phyloP scores from a whole-genome alignment of 2,329 filamentous ascomycete genomes.

The Aspergillus thermomutatus region DNA sequence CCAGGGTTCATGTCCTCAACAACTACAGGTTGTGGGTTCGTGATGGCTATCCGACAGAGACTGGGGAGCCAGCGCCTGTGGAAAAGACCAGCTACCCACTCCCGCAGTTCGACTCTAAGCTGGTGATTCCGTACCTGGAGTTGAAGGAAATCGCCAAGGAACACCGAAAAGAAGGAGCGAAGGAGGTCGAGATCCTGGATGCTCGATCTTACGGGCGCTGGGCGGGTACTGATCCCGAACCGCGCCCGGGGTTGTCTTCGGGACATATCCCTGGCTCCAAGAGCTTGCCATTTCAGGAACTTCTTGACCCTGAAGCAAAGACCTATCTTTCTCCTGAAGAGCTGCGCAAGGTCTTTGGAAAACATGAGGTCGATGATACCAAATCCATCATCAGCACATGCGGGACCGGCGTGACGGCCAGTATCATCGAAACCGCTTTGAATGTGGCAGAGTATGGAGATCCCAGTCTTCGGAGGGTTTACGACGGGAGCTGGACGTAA shows the following conservation, averaged over 20 bases:
- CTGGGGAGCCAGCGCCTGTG: slow-evolving; percentile 51
- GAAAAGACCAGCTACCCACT: slow-evolving; percentile 46
- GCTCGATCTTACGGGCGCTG: slow-evolving; percentile 78
- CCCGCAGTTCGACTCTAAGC: slow-evolving; percentile 58
- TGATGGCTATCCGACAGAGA: slow-evolving; percentile 75
- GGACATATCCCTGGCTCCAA: slow-evolving; percentile 90
- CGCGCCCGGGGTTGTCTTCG: slow-evolving; percentile 77
- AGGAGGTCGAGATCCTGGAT: slow-evolving; percentile 85
- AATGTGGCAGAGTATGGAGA: slow-evolving; percentile 72
- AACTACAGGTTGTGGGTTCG: slow-evolving; percentile 96
- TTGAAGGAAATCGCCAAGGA: slow-evolving; percentile 74
- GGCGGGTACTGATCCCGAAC: slow-evolving; percentile 79
- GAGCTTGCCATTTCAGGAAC: slow-evolving; percentile 72
- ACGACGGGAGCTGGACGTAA: slow-evolving; percentile 98
- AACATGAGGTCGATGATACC: slow-evolving; percentile 72
- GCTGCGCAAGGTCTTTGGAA: slow-evolving; percentile 70
- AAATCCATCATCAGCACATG: slow-evolving; percentile 85
- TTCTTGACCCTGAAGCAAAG: slow-evolving; percentile 82
- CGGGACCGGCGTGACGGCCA: slow-evolving; percentile 91
- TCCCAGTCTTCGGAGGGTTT: slow-evolving; percentile 67
- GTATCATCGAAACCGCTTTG: slow-evolving; percentile 83
- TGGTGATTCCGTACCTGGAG: slow-evolving; percentile 78
- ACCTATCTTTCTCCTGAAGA: slow-evolving; percentile 69
- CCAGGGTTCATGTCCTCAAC: slow-evolving; percentile 83
- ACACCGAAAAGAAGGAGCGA: slow-evolving; percentile 74